Base-by-base conservation (phyloP, 495 filamentous ascomycete species). In the Bryoglossum gracile region DNA sequence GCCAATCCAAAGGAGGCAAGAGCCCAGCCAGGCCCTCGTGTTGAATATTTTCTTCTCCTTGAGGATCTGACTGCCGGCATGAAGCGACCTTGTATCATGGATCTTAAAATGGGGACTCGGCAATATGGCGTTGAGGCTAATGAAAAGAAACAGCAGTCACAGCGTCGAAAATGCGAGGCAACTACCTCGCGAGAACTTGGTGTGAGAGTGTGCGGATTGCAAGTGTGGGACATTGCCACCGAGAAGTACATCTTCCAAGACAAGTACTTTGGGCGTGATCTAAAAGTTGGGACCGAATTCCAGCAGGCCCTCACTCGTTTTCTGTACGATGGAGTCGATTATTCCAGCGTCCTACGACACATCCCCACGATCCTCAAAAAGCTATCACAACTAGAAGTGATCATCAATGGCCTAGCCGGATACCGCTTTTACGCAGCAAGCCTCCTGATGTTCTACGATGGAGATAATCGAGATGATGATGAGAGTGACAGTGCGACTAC, bases 91-190 rank as follows among this genome's bases (percentile, higher is more conserved):
- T 97, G 92, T 66, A 92, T 96, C 33, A 82, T 98, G 57, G 92
- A 98, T 65, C 72, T 98, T 50, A 98, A 98, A 65, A 98, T 98
- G 92, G 92, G 92, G 9, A 98, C 92, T n/a, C 81, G 92, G 3
- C 92, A 98, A 62, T 96, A 96, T 65, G 92, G 92, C 11, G 77
- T 96, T n/a, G 90, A 96, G 51, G 92, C 92, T 8, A 78, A 75
- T 41, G 82, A 90, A 33, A 90, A 92, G 67, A 98, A 98, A 63
- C 86, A 88, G 48, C 82, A 86, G 46, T 96, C 92, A 0, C 92
- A 98, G 64, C 79, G 86, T 39, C 82, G 83, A 43, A 98, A 98
- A 64, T 95, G 91, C 62, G 85, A 87, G 51, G 81, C 77, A 48
- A 98, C 92, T 4, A 98, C 92, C 1, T 96, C 92, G 2, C 82